phyloP scores from a whole-genome alignment of 2,329 filamentous ascomycete species.

The Simplicillium aogashimaense region DNA sequence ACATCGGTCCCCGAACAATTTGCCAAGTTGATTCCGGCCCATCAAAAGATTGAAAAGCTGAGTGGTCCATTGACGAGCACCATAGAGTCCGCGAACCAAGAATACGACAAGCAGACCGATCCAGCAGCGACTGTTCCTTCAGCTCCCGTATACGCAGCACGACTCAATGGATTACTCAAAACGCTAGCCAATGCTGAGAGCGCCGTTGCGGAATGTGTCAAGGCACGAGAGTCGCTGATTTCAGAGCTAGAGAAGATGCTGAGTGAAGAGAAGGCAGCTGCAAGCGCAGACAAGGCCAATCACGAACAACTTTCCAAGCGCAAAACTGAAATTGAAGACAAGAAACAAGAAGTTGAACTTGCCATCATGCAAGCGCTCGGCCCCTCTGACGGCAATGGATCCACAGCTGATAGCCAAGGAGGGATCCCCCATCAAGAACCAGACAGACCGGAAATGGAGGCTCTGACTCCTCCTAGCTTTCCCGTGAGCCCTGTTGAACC shows the following conservation, averaged over 20 bases:
- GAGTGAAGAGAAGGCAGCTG: slow-evolving; percentile 57
- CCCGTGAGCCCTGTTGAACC: slow-evolving; percentile 9
- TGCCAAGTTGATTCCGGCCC: slow-evolving; percentile 60
- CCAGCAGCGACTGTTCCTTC: slow-evolving; percentile 60
- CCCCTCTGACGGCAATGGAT: slow-evolving; percentile 41
- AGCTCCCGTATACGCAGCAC: slow-evolving; percentile 83
- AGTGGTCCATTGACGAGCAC: slow-evolving; percentile 57
- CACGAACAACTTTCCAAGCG: slow-evolving; percentile 55
- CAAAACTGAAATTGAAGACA: slow-evolving; percentile 63
- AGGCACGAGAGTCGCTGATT: slow-evolving; percentile 70
- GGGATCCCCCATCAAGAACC: slow-evolving; percentile 45
- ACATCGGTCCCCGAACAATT: slow-evolving; percentile 59
- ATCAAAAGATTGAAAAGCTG: slow-evolving; percentile 65
- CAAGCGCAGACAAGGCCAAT: slow-evolving; percentile 60
- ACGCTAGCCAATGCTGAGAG: slow-evolving; percentile 79
- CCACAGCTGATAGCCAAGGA: slow-evolving; percentile 35
- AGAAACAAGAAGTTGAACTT: slow-evolving; percentile 83
- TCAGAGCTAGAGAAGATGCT: slow-evolving; percentile 75
- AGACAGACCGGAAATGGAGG: slow-evolving; percentile 73
- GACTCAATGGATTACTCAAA: slow-evolving; percentile 82
- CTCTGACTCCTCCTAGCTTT: slow-evolving; percentile 50
- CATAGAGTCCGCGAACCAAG: slow-evolving; percentile 61
- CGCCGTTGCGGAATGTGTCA: slow-evolving; percentile 81
- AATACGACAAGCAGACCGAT: slow-evolving; percentile 77
- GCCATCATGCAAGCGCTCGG: slow-evolving; percentile 79